Conservation (phyloP, 805 yeast species). For the Ogataea siamensis region DNA sequence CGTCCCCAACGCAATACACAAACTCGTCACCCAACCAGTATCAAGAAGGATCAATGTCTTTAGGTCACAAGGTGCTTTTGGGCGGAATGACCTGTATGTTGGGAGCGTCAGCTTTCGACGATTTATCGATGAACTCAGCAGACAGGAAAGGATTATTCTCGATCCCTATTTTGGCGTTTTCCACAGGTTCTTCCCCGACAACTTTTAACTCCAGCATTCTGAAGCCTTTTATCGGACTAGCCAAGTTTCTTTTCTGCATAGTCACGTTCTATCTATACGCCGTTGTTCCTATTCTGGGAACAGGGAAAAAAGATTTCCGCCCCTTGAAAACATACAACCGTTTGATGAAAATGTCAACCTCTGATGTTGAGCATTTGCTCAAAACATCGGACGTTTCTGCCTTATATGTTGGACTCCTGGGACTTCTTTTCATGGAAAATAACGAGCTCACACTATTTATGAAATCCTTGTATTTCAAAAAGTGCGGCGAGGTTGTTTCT, state of each 20-base stretch:
- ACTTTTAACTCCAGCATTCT: slow-evolving; percentile 19
- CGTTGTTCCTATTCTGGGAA: slow-evolving; percentile 11
- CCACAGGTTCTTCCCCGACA: slow-evolving; percentile 20
- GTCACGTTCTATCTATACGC: slow-evolving; percentile 22
- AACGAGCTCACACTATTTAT: slow-evolving; percentile 19
- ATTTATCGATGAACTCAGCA: slow-evolving; percentile 31
- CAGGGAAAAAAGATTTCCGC: slow-evolving; percentile 5
- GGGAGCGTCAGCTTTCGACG: slow-evolving; percentile 60
- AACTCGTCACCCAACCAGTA: slow-evolving; percentile 16
- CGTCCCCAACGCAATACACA: slow-evolving; percentile 21
- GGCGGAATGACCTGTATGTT: slow-evolving; percentile 66
- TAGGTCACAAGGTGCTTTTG: slow-evolving; percentile 49
- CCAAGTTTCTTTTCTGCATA: slow-evolving; percentile 26
- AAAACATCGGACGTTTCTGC: neutral
- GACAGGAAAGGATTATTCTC: slow-evolving; percentile 31
- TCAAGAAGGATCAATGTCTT: slow-evolving; percentile 19
- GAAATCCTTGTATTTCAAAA: slow-evolving; percentile 25
- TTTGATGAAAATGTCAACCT: slow-evolving; percentile 10
- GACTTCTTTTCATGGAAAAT: slow-evolving; percentile 10
- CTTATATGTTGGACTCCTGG: slow-evolving; percentile 7
- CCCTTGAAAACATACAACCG: slow-evolving; percentile 18
- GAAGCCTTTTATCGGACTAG: slow-evolving; percentile 29
- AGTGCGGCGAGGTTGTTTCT: slow-evolving; percentile 14
- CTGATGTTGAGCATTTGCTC: slow-evolving; percentile 14
- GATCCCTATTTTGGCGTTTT: slow-evolving; percentile 31